Evolutionary conservation across 768 basidiomycete genomes (phyloP), one percentile per base, ranked within the genome.

Genomic region (Hysterangium stoloniferum): DNA sequence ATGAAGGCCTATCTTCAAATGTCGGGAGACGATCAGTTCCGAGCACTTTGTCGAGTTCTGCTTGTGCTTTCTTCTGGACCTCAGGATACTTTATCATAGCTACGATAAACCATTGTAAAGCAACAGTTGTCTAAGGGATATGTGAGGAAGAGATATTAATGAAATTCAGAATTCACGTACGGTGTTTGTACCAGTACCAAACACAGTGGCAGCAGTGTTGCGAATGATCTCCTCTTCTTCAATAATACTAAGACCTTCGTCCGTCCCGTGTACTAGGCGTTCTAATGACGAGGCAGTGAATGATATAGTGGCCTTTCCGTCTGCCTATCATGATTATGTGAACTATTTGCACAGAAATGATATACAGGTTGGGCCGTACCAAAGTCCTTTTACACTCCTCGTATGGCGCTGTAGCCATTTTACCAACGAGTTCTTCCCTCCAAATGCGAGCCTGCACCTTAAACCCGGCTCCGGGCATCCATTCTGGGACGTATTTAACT

Each of bases 401-500:
- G 50, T 73, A 68, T 2, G 78, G 78, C 4, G 62, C 58, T 27
- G 77, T 69, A 33, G 68, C 68, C 76, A 78, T 77, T 52, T 72
- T 70, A 35, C 68, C 61, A 12, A 75, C 71, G 31, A 71, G 69
- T 29, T 69, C 71, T 28, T 60, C 61, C 38, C 70, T 73, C 76
- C 77, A 78, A 47, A 70, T 62, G 15, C 66, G 66, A 11, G 76
- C 76, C 56, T 74, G 73, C 19, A 66, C 66, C 52, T 77, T 67
- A 58, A 78, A 78, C 7, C 70, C 68, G 4, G 75, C 73, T 0
- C 75, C 73, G 28, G 76, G 77, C 2, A 76, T 45, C 76, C 77
- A 79, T 45, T 59, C 66, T 57, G 77, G 77, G 13, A 79, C 59
- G 48, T 78, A 62, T 61, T 76, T 78, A 46, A 79, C 77, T 75